Conservation (phyloP, 768 basidiomycete genomes). For the Leccinellum luteum region DNA sequence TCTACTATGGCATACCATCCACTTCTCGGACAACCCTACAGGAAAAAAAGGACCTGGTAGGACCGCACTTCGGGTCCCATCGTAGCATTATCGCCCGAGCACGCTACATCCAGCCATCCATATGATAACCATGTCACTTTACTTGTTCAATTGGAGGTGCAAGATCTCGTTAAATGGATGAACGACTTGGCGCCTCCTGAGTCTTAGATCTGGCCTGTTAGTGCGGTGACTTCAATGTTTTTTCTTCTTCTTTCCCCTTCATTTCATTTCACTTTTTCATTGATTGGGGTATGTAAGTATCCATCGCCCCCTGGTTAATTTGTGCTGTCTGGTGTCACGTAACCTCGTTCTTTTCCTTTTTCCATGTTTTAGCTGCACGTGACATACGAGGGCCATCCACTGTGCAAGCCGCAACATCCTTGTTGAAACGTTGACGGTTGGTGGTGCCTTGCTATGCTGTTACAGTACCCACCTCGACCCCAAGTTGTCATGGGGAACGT, state of each 20-base stretch:
- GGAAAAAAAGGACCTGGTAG: background rate
- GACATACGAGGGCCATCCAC: too few relatives aligned
- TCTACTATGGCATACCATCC: background rate
- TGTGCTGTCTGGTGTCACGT: too few relatives aligned
- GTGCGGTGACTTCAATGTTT: too few relatives aligned
- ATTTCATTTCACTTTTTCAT: too few relatives aligned
- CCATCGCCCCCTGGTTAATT: too few relatives aligned
- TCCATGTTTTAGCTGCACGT: too few relatives aligned
- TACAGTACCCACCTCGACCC: background rate
- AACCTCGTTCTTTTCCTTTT: background rate
- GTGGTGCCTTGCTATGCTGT: background rate
- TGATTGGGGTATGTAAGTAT: too few relatives aligned
- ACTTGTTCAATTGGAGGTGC: background rate
- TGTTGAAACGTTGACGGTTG: too few relatives aligned
- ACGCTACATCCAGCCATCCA: background rate
- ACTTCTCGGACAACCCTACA: background rate
- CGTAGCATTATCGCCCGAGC: background rate
- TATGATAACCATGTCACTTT: background rate
- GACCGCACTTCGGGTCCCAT: background rate
- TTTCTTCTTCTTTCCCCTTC: too few relatives aligned
- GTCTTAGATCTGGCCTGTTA: too few relatives aligned
- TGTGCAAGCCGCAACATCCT: too few relatives aligned
- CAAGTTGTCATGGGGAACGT: background rate
- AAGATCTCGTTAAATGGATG: background rate
- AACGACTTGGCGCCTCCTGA: too few relatives aligned